Evolutionary conservation across 768 basidiomycete species (phyloP).

Genomic region (Infundibulicybe gibba): DNA sequence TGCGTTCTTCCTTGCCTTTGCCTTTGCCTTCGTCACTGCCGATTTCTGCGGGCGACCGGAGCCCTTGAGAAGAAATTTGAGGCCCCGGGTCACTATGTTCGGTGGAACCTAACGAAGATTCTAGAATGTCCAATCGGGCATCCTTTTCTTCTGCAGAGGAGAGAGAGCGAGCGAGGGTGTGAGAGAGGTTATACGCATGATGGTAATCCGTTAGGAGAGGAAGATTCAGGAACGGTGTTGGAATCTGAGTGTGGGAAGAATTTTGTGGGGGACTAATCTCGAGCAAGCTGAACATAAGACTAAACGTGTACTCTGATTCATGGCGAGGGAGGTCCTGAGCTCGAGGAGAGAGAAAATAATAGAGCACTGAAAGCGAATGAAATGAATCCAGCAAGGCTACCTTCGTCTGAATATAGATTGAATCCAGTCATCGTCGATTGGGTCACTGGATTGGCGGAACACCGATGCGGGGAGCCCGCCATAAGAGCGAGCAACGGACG

Average conservation of each 20-base stretch:
- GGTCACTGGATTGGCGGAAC: conserved; percentile 17
- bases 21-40: conserved; percentile 36
- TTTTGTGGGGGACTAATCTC: conserved; percentile 36
- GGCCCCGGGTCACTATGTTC: conserved; percentile 44
- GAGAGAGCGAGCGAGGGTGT: conserved; percentile 42
- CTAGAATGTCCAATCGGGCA: conserved; percentile 53
- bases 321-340: conserved; percentile 38
- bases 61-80: conserved; percentile 62
- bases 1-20: conserved; percentile 18
- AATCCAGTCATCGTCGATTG: conserved; percentile 59
- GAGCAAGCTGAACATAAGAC: conserved; percentile 55
- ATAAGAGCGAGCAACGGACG: conserved; percentile 52
- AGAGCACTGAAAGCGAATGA: conserved; percentile 54
- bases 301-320: conserved; percentile 53
- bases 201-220: conserved; percentile 73
- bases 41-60: conserved; percentile 40
- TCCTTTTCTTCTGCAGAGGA: conserved; percentile 49
- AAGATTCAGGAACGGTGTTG: conserved; percentile 62
- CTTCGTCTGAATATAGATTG: conserved; percentile 70
- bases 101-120: conserved; percentile 43
- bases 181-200: conserved; percentile 56
- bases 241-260: conserved; percentile 13
- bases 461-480: conserved; percentile 45
- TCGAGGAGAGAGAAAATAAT: conserved; percentile 41
- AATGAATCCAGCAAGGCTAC: conserved; percentile 68